phyloP scores from a whole-genome alignment of 176 grass and related monocot genomes.

The Dendrocalamus sinicus region DNA sequence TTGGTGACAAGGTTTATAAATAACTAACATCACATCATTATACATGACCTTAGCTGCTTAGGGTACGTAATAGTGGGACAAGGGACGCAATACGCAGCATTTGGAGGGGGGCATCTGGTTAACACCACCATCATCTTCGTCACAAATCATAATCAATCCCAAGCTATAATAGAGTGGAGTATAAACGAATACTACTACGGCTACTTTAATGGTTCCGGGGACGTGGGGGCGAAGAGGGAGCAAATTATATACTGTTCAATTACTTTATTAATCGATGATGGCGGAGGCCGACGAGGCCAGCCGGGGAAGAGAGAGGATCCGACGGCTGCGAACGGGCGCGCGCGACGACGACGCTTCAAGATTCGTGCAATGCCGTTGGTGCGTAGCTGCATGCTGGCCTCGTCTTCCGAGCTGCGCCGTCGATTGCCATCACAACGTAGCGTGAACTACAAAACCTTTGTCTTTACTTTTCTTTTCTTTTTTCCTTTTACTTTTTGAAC shows the following conservation, averaged over 20 bases:
- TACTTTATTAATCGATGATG: background rate
- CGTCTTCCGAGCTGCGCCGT: slow-evolving; percentile 27
- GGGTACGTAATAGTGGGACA: background rate
- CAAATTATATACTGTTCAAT: background rate
- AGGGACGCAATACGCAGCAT: background rate
- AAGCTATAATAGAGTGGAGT: background rate
- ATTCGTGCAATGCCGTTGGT: background rate
- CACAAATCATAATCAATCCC: background rate
- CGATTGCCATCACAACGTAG: background rate
- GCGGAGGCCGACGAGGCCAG: background rate
- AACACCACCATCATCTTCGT: background rate
- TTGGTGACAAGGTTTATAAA: too few species aligned
- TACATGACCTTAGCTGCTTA: background rate
- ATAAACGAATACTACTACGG: too few species aligned
- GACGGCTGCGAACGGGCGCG: background rate
- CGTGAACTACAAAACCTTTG: background rate
- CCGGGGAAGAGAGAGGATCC: background rate
- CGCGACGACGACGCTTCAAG: background rate
- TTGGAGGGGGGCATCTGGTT: background rate
- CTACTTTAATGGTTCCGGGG: background rate
- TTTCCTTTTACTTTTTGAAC: too few species aligned
- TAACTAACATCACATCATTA: too few species aligned
- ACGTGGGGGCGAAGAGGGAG: background rate
- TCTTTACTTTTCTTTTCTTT: background rate
- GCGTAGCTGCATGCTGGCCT: background rate